These are phyloP conservation scores for Suillus decipiens DNA, from an alignment of 768 basidiomycete genomes.

Conservation along the genomic window DNA sequence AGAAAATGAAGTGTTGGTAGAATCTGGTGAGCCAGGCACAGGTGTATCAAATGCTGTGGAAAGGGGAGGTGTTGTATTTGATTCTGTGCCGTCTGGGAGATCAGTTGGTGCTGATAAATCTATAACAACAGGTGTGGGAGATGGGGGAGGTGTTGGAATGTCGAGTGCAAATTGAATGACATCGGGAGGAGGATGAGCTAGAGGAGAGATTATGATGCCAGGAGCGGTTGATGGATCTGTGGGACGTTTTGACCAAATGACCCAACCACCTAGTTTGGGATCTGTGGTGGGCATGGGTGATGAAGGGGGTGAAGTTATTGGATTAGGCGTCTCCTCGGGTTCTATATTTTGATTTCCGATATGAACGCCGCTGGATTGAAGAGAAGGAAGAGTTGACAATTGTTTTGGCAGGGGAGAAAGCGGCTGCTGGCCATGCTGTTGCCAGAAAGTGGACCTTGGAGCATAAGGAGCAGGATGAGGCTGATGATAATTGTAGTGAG, in stretches of 20 bases:
- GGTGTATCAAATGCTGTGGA: constrained; percentile 53
- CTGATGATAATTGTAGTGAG: constrained; percentile 37
- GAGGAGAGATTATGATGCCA: constrained; percentile 69
- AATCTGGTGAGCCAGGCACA: constrained; percentile 54
- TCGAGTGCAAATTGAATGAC: constrained; percentile 58
- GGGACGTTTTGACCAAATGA: constrained; percentile 76
- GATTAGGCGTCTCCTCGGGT: constrained; percentile 23
- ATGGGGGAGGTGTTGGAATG: constrained; percentile 51
- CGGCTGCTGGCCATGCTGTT: constrained; percentile 38
- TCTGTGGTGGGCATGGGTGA: constrained; percentile 1
- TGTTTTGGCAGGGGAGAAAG: constrained; percentile 68
- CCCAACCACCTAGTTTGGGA: constrained; percentile 42
- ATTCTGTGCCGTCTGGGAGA: constrained; percentile 45
- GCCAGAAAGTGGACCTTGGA: constrained; percentile 22
- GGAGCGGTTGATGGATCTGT: constrained; percentile 63
- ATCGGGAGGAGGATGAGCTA: constrained; percentile 60
- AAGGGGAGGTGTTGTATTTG: constrained; percentile 48
- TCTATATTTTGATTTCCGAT: constrained; percentile 6
- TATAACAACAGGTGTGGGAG: constrained; percentile 28
- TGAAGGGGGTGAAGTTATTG: constrained; percentile 9
- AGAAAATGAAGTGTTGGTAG: constrained; percentile 62
- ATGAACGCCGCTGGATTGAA: constrained; percentile 14
- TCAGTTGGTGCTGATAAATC: constrained; percentile 17
- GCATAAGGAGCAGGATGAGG: constrained; percentile 32
- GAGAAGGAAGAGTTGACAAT: constrained; percentile 48